Evolutionary conservation across 2,329 filamentous ascomycete species (phyloP), one percentile per base, ranked within the genome.

Genomic region (Domatiomyces globalis): DNA sequence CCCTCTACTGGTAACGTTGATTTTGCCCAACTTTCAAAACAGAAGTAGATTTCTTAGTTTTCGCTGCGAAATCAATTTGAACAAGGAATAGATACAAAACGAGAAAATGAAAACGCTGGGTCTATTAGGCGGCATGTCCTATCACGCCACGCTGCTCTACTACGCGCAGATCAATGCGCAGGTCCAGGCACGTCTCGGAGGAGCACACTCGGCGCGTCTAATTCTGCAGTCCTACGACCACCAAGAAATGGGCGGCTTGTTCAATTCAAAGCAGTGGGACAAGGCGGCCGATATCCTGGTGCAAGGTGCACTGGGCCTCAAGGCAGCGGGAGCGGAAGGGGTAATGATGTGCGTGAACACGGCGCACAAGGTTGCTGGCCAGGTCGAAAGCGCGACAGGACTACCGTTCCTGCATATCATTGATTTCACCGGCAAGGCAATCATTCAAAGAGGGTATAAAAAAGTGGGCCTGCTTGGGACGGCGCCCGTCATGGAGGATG

Each of bases 331-430:
- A n/a, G n/a, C n/a, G n/a, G n/a, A n/a, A n/a, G n/a, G n/a, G n/a
- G n/a, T n/a, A n/a, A n/a, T n/a, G n/a, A n/a, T n/a, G n/a, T n/a
- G n/a, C n/a, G n/a, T n/a, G n/a, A n/a, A n/a, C n/a, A n/a, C n/a
- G n/a, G n/a, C n/a, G n/a, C n/a, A n/a, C n/a, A n/a, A n/a, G n/a
- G n/a, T n/a, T n/a, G n/a, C n/a, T n/a, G n/a, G n/a, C n/a, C n/a
- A n/a, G n/a, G 9, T 56, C 15, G 48, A 53, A 29, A n/a, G n/a
- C 10, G 7, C 39, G 2, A 20, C 36, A 0, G 50, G 50, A 3
- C 27, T 56, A 42, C 52, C 50, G 10, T 45, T 55, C 25, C 27
- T 56, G 19, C 55, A 56, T 47, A 55, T 56, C 44, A 50, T 43
- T 8, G 55, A 56, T 33, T 52, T 45, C 20, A 51, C 55, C 1